These are phyloP conservation scores for Cadophora luteo-olivacea DNA, from an alignment of 2,329 filamentous ascomycete species.

Conservation along the genomic window DNA sequence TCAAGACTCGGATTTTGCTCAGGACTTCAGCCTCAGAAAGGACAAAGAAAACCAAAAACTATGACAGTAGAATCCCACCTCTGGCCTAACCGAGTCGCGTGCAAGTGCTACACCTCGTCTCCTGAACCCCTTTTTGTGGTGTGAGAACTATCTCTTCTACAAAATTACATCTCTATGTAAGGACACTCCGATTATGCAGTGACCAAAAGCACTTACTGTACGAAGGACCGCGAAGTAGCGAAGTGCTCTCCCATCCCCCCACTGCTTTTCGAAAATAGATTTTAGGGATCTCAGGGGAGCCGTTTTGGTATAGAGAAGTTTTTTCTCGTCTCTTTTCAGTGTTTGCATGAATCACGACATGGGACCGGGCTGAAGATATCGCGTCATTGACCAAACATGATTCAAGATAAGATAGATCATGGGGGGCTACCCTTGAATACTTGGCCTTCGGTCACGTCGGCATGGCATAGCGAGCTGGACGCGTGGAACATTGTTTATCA, in stretches of 20 bases:
- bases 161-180: not conserved
- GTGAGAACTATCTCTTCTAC: not conserved
- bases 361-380: conserved; percentile 26
- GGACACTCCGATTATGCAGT: not conserved
- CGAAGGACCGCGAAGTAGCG: not conserved
- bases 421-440: conserved; percentile 4
- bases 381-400: conserved; percentile 38
- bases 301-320: conserved; percentile 19
- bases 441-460: conserved; percentile 26
- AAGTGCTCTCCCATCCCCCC: not conserved
- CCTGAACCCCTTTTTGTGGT: not conserved
- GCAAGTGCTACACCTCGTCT: not conserved
- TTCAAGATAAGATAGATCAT: conserved; percentile 31
- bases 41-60: not conserved
- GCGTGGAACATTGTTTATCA: conserved; percentile 34
- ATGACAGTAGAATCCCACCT: not conserved
- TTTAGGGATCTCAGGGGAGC: conserved; percentile 26
- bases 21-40: not conserved
- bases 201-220: not conserved
- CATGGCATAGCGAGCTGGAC: conserved; percentile 22
- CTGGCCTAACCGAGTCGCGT: not conserved
- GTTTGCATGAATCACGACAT: conserved; percentile 36
- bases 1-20: not conserved
- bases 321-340: conserved; percentile 24
- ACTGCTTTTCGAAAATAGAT: conserved; percentile 27